Base-by-base conservation (phyloP, 768 basidiomycete genomes). In the Leccinellum luteum region DNA sequence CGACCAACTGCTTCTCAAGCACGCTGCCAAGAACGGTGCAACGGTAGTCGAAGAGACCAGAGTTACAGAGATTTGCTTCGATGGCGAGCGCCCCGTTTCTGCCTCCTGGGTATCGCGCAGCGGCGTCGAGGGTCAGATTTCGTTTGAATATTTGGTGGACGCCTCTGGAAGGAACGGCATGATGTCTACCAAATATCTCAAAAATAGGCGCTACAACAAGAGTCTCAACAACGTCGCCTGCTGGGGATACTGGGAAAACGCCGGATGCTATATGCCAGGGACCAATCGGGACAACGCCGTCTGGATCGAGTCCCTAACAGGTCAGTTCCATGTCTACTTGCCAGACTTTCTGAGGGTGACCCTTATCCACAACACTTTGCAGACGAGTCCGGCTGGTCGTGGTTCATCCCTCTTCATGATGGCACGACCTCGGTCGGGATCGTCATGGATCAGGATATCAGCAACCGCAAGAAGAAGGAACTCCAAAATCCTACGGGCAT, bases 361-460 rank as follows among this genome's bases (percentile, higher is more conserved):
- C 43, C 35, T 38, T 38, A 34, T 15, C 9, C 17, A 3, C 15
- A 3, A 17, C 15, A 61, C 56, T 38, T 68, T 69, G 7, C 31
- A 81, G 81, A 82, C 45, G 79, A 81, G 60, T 75, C 76, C 21
- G 81, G 82, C 7, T 83, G 82, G 82, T 76, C 74, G n/a, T 83
- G 82, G 82, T 81, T 80, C 57, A 84, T 84, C 47, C 82, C 81
- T 3, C 74, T 83, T 15, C 74, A 78, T 58, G 74, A 77, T 43
- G 78, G 76, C 21, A 72, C 77, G 27, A 78, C 77, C 2, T 84
- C 82, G 12, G 78, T 84, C 19, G 83, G 83, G 7, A 61, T 84
- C 55, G 82, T 84, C 35, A 77, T 81, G 72, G 72, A 80, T 54
- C 72, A 77, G 35, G 67, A 67, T 0, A 66, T 64, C 49, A 71